A percentile compares a stretch with the other conserved stretches of the same genome.
Conservation (phyloP, 495 filamentous ascomycete genomes). For the Hypoxylon fuscum region DNA sequence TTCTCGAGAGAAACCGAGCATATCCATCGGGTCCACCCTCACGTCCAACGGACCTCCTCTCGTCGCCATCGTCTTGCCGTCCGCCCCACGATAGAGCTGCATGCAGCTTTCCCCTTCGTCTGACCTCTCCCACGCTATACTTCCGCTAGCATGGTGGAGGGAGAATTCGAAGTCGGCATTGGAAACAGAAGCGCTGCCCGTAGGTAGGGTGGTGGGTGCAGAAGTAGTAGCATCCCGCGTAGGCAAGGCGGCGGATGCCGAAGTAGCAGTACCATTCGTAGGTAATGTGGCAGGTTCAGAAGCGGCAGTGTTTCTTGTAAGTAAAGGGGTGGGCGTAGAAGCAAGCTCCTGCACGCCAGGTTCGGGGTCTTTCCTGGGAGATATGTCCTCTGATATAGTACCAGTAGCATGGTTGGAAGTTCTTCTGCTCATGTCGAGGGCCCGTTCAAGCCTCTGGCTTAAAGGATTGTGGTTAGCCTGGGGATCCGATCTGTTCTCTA, state of each 20-base stretch:
- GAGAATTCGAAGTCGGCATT: conserved; percentile 22
- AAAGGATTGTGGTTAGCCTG: no score
- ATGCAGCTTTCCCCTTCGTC: conserved; percentile 17
- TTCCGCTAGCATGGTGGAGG: conserved; percentile 19
- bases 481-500: no score
- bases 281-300: neutral
- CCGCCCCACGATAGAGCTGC: conserved; percentile 24
- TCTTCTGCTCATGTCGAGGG: neutral
- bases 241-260: neutral
- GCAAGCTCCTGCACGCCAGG: no score
- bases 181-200: neutral
- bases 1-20: conserved; percentile 23
- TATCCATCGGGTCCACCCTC: conserved; percentile 26
- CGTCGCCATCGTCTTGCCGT: conserved; percentile 16
- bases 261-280: neutral
- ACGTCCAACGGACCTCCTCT: conserved; percentile 10
- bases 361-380: no score
- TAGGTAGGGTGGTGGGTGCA: neutral
- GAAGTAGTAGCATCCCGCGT: neutral
- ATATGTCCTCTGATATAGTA: no score
- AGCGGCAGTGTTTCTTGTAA: no score
- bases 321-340: no score
- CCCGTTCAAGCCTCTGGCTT: neutral
- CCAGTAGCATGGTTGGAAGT: no score
- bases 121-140: conserved; percentile 25